Evolutionary conservation across 306 rosid genomes (phyloP), one percentile per base, ranked within the genome.

Genomic region (Bauhinia variegata): DNA sequence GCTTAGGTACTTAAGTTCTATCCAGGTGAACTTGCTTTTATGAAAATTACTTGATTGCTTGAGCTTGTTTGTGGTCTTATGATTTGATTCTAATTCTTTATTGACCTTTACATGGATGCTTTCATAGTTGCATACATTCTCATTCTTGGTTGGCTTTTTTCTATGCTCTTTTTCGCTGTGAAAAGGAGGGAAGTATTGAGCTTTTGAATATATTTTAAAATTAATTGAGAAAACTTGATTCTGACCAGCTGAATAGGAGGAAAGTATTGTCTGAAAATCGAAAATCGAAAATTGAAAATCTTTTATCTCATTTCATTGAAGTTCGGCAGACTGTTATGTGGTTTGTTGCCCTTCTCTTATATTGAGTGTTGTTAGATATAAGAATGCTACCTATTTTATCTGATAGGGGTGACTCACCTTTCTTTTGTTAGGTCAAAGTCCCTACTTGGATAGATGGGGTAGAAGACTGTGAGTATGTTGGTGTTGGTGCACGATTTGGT

Each of bases 401-500:
- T 37, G 15, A 18, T 47, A 58, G 51, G 18, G 49, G 73, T 41
- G 49, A 42, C 38, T 50, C 44, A 31, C 54, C 69, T 71, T 30
- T 42, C 56, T 72, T 55, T 11, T 74, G 31, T 42, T 58, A 93
- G 99, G 97, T 93, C 42, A 93, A 93, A 83, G 87, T 93, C 72
- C 92, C 99, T 32, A 90, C 90, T 65, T 90, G 86, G 95, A 69
- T 93, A 62, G 75, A 86, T 32, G 88, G 87, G 60, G 62, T 80
- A 61, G 96, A 90, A 69, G 76, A 49, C 17, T 54, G 13, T 33
- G 96, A 86, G 72, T 89, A 84, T 82, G 99, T 88, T 75, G 99
- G 99, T 44, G 90, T 93, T 41, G 99, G 99, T 54, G 99, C 99
- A 31, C 88, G 99, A 60, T 93, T 93, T 71, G 99, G 99, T 60